Conservation (phyloP, 2,329 filamentous ascomycete species). For the Phialophora macrospora region DNA sequence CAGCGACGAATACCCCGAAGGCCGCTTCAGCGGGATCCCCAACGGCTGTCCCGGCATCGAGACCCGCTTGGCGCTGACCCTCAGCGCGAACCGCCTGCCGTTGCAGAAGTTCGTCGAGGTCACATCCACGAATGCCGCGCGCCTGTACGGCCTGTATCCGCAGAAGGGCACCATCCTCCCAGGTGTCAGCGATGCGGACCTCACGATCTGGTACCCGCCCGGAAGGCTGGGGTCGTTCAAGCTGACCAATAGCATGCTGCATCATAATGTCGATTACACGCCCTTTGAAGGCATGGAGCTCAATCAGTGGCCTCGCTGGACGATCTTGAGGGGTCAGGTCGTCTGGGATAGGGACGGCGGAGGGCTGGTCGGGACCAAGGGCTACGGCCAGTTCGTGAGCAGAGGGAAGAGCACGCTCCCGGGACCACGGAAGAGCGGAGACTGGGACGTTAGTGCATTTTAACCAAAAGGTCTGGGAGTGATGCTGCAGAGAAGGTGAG, state of each 20-base stretch:
- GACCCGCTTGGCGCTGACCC: constrained; percentile 58
- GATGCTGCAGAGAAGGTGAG: too few relatives aligned
- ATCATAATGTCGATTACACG: constrained; percentile 68
- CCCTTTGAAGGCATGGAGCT: constrained; percentile 64
- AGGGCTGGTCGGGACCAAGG: constrained; percentile 56
- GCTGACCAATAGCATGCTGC: constrained; percentile 60
- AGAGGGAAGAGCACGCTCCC: constrained; percentile 47
- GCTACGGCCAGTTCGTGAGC: constrained; percentile 57
- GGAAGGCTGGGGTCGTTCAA: constrained; percentile 50
- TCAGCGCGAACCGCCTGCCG: constrained; percentile 50
- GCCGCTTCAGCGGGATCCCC: constrained; percentile 61
- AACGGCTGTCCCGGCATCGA: constrained; percentile 65
- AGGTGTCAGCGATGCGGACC: constrained; percentile 59
- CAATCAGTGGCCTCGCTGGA: constrained; percentile 66
- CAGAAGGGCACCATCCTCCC: constrained; percentile 58
- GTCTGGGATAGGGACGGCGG: constrained; percentile 59
- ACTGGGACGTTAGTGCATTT: constrained; percentile 39
- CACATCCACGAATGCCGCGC: constrained; percentile 61
- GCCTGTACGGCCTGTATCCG: constrained; percentile 62
- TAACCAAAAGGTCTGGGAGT: too few relatives aligned
- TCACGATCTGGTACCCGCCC: constrained; percentile 62
- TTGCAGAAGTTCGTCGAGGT: constrained; percentile 60
- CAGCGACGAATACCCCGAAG: constrained; percentile 50
- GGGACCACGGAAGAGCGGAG: constrained; percentile 42
- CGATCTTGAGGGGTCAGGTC: constrained; percentile 62